These are phyloP conservation scores for Penicillium simplicissimum DNA, from an alignment of 495 filamentous ascomycete species.

Conservation along the genomic window DNA sequence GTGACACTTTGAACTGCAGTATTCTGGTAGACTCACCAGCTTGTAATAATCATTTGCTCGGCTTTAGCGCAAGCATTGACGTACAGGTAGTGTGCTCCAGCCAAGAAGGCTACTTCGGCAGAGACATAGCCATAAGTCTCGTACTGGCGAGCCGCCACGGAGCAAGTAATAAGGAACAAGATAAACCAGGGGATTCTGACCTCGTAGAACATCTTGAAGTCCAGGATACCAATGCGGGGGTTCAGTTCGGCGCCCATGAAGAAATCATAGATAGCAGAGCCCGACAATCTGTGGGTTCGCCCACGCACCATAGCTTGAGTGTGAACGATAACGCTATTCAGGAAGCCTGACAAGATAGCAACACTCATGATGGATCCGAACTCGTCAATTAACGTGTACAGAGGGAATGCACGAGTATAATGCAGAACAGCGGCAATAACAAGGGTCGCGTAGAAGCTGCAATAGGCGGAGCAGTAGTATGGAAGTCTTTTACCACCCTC, in stretches of 20 bases:
- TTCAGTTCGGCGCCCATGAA: conserved; percentile 99
- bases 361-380: not conserved
- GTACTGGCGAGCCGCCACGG: conserved; percentile 78
- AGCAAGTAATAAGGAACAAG: conserved; percentile 72
- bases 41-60: conserved; percentile 86
- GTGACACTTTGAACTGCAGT: too few relatives aligned
- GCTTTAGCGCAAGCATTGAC: conserved; percentile 92
- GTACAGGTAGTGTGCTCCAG: conserved; percentile 90
- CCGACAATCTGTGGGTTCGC: conserved; percentile 84
- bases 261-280: conserved; percentile 90
- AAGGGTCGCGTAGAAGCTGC: conserved; percentile 80
- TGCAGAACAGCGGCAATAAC: conserved; percentile 58
- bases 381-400: not conserved
- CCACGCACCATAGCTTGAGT: conserved; percentile 73
- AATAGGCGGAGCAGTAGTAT: conserved; percentile 86
- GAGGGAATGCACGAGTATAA: not conserved
- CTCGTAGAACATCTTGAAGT: conserved; percentile 99
- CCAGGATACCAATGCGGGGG: conserved; percentile 82
- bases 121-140: conserved; percentile 84
- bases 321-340: not conserved
- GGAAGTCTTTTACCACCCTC: conserved; percentile 70
- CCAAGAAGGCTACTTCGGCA: conserved; percentile 76
- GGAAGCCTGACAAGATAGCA: not conserved
- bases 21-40: too few relatives aligned
- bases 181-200: conserved; percentile 96